Conservation (phyloP, 2,329 filamentous ascomycete genomes). For the Penicillium capsulatum region DNA sequence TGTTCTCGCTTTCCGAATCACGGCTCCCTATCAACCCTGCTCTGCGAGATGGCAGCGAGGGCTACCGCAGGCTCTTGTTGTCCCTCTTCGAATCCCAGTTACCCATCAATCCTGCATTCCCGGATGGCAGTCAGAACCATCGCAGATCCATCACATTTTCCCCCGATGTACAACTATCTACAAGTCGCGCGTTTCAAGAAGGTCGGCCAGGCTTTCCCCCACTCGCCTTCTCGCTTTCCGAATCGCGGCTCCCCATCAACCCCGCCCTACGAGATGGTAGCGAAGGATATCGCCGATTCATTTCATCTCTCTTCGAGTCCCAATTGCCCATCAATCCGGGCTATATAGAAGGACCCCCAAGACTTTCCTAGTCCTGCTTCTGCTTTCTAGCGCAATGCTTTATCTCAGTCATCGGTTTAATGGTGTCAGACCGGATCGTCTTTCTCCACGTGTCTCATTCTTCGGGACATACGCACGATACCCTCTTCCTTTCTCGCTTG, state of each 20-base stretch:
- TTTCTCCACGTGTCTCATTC: conserved; percentile 16
- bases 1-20: conserved; percentile 12
- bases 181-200: too few species aligned
- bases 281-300: not conserved
- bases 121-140: not conserved
- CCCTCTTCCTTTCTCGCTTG: conserved; percentile 28
- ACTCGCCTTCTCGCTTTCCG: conserved; percentile 2
- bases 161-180: too few species aligned
- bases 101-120: not conserved
- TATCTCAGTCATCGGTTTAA: conserved; percentile 1
- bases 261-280: conserved; percentile 5
- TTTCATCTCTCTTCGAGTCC: conserved; percentile 13
- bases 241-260: conserved; percentile 15
- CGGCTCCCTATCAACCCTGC: conserved; percentile 10
- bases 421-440: conserved; percentile 12
- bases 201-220: too few species aligned
- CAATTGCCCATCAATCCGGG: conserved; percentile 31
- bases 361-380: conserved; percentile 3
- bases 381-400: conserved; percentile 4
- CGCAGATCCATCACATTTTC: too few species aligned
- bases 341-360: conserved; percentile 15
- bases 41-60: not conserved
- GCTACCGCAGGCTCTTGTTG: not conserved
- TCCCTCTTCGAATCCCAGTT: conserved; percentile 13
- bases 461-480: conserved; percentile 25